Conservation (phyloP, 2,329 filamentous ascomycete species). For the Talaromyces amestolkiae region DNA sequence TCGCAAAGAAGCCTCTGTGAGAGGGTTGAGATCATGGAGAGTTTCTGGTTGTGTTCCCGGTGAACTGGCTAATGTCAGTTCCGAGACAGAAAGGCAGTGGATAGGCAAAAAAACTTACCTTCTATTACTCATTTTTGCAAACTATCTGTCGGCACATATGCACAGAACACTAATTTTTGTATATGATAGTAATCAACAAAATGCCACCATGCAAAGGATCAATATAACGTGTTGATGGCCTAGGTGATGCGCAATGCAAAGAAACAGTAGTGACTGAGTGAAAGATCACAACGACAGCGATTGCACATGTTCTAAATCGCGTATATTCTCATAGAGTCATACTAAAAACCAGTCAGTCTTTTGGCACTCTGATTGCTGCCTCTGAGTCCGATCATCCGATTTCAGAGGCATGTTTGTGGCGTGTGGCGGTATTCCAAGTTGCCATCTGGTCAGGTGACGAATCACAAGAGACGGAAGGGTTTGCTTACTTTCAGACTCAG, state of each 20-base stretch:
- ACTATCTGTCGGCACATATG: neutral
- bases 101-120: neutral
- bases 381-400: neutral
- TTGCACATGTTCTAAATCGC: neutral
- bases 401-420: neutral
- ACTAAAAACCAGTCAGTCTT: neutral
- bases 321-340: neutral
- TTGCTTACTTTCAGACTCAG: neutral
- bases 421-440: neutral
- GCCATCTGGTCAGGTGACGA: neutral
- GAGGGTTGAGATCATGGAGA: neutral
- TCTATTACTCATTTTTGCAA: neutral
- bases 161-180: neutral
- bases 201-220: neutral
- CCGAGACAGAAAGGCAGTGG: neutral
- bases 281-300: neutral
- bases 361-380: neutral
- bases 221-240: neutral
- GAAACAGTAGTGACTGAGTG: conserved; percentile 1
- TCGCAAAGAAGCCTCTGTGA: neutral
- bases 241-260: conserved; percentile 7
- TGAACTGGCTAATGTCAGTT: neutral
- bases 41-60: neutral
- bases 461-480: neutral
- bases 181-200: neutral